phyloP scores from a whole-genome alignment of 2,329 filamentous ascomycete genomes.

The Blastomyces silverae region DNA sequence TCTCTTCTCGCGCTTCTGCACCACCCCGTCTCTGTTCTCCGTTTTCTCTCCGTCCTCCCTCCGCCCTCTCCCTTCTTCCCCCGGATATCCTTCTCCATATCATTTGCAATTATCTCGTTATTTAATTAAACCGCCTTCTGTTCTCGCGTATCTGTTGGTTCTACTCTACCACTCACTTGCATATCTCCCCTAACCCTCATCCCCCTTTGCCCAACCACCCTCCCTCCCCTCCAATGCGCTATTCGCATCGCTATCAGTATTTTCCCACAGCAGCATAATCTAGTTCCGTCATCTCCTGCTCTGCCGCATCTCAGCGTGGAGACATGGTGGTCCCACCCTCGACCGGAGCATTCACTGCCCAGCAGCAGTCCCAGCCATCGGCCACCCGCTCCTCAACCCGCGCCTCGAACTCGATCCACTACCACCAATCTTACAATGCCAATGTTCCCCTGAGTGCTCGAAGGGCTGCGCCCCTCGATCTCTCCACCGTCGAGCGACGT shows the following conservation, averaged over 20 bases:
- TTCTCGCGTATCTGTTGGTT: neutral
- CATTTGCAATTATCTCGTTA: neutral
- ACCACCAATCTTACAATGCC: constrained; percentile 38
- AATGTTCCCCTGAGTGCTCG: constrained; percentile 58
- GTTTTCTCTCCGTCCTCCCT: neutral
- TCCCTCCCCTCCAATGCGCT: constrained; percentile 14
- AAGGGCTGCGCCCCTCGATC: constrained; percentile 64
- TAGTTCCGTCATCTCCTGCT: neutral
- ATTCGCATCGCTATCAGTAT: constrained; percentile 14
- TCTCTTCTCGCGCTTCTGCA: neutral
- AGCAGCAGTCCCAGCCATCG: constrained; percentile 30
- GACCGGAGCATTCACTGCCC: constrained; percentile 29
- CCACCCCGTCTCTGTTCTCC: neutral
- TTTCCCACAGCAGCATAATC: constrained; percentile 4
- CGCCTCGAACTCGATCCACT: constrained; percentile 38
- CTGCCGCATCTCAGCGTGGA: constrained; percentile 16
- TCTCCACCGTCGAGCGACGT: constrained; percentile 84
- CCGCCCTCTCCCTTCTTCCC: neutral
- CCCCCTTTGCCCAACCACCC: constrained; percentile 20
- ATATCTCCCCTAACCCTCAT: neutral
- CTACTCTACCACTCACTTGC: neutral
- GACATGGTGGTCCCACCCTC: constrained; percentile 44
- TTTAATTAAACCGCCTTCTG: neutral
- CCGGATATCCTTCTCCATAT: neutral
- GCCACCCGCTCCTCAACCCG: constrained; percentile 34